Conservation (phyloP, 495 filamentous ascomycete species). For the Cladorrhinum samala region DNA sequence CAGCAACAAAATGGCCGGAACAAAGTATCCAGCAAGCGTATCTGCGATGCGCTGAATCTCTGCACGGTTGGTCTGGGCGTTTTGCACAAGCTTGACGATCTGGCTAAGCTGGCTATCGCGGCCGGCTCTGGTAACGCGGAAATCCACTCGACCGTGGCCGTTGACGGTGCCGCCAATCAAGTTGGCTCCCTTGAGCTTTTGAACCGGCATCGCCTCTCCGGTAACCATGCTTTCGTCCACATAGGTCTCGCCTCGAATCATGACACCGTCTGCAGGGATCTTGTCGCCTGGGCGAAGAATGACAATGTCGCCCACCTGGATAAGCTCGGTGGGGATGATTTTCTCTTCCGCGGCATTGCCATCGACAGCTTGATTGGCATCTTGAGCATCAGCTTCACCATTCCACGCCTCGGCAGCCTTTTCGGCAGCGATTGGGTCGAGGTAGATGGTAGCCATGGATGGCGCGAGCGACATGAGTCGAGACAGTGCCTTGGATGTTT, state of each 20-base stretch:
- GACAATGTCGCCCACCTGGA: conserved; percentile 91
- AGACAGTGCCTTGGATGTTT: conserved; percentile 93
- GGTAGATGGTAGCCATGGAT: conserved; percentile 95
- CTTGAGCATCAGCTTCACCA: conserved; percentile 21
- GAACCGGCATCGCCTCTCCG: conserved; percentile 88
- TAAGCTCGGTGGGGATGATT: conserved; percentile 84
- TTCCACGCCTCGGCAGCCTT: conserved; percentile 82
- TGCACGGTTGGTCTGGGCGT: conserved; percentile 89
- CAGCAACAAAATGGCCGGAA: conserved; percentile 79
- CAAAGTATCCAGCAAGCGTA: conserved; percentile 86
- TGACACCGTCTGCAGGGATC: conserved; percentile 85
- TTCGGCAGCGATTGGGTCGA: conserved; percentile 90
- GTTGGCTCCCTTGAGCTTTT: conserved; percentile 71
- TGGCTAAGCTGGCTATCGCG: conserved; percentile 95
- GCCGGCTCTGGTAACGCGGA: conserved; percentile 87
- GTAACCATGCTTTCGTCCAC: conserved; percentile 99
- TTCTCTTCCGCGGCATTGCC: conserved; percentile 68
- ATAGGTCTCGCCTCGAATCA: conserved; percentile 85
- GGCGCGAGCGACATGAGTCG: conserved; percentile 91
- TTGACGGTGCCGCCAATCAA: conserved; percentile 98
- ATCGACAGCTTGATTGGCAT: conserved; percentile 41
- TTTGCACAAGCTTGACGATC: conserved; percentile 94
- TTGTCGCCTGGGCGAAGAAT: conserved; percentile 92
- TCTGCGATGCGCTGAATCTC: conserved; percentile 95
- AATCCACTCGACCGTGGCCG: conserved; percentile 82